Evolutionary conservation across 768 basidiomycete species (phyloP).

Genomic region (Mycena sanguinolenta): DNA sequence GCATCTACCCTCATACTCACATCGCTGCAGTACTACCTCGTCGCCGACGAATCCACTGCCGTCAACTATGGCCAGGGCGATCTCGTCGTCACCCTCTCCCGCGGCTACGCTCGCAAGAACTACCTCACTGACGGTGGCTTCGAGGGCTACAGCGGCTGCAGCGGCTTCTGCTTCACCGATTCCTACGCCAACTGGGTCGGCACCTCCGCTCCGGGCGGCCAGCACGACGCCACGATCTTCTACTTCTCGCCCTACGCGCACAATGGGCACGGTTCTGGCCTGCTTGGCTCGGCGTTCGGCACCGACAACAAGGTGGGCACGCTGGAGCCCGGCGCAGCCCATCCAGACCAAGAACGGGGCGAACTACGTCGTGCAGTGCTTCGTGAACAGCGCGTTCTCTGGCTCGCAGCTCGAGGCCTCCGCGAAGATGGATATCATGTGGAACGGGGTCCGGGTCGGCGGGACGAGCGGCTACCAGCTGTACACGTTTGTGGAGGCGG

Average conservation of each 20-base stretch:
- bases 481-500: conserved; percentile 54
- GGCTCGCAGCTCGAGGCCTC: conserved; percentile 47
- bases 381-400: conserved; percentile 56
- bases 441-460: conserved; percentile 55
- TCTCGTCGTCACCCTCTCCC: conserved; percentile 60
- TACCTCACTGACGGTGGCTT: conserved; percentile 58
- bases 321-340: conserved; percentile 47
- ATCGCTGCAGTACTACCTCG: conserved; percentile 55
- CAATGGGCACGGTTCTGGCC: conserved; percentile 52
- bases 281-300: conserved; percentile 59
- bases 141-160: conserved; percentile 55
- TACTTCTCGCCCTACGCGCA: conserved; percentile 57
- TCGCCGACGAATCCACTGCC: conserved; percentile 58
- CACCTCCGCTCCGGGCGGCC: conserved; percentile 50
- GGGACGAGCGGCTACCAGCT: conserved; percentile 51
- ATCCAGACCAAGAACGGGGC: conserved; percentile 53
- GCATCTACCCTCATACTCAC: background rate
- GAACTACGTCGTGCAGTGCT: conserved; percentile 57
- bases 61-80: conserved; percentile 61
- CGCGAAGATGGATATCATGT: conserved; percentile 56
- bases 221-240: conserved; percentile 59
- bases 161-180: conserved; percentile 56
- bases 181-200: conserved; percentile 57
- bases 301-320: conserved; percentile 55
- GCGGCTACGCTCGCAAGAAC: conserved; percentile 59